These are phyloP conservation scores for Tripterygium wilfordii DNA, from an alignment of 177 flowering plant genomes.

Conservation along the genomic window DNA sequence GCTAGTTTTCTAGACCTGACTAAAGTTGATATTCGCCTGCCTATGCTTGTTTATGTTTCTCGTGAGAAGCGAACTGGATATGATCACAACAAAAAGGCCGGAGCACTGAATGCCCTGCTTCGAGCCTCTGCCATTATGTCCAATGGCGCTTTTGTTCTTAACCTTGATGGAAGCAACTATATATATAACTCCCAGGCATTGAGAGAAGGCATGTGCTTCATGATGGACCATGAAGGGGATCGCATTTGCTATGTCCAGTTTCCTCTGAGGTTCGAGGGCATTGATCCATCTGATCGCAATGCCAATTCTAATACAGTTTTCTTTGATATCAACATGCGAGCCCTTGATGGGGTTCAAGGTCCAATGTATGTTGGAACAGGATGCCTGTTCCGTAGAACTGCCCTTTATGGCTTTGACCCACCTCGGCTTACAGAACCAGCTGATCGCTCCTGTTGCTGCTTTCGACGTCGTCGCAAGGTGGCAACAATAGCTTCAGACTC, in stretches of 20 bases:
- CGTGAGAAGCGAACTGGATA: slow-evolving; percentile 56
- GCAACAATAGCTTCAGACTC: slow-evolving; percentile 13
- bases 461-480: slow-evolving; percentile 10
- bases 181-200: slow-evolving; percentile 37
- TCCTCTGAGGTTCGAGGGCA: slow-evolving; percentile 54
- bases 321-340: slow-evolving; percentile 54
- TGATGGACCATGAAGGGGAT: slow-evolving; percentile 57
- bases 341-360: slow-evolving; percentile 56
- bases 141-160: slow-evolving; percentile 51
- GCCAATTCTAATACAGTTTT: slow-evolving; percentile 55
- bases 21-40: slow-evolving; percentile 43
- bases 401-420: slow-evolving; percentile 47
- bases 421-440: slow-evolving; percentile 17
- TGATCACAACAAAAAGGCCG: slow-evolving; percentile 58
- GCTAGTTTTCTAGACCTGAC: slow-evolving; percentile 22
- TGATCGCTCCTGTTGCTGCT: slow-evolving; percentile 17
- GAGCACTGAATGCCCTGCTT: slow-evolving; percentile 54
- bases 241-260: slow-evolving; percentile 42
- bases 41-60: slow-evolving; percentile 45
- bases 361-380: slow-evolving; percentile 60
- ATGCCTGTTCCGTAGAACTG: slow-evolving; percentile 42
- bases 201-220: slow-evolving; percentile 53
- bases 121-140: slow-evolving; percentile 55
- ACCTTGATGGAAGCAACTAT: slow-evolving; percentile 54
- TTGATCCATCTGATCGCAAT: slow-evolving; percentile 51